phyloP scores from a whole-genome alignment of 129 eudicot species.

The Arctium lappa region DNA sequence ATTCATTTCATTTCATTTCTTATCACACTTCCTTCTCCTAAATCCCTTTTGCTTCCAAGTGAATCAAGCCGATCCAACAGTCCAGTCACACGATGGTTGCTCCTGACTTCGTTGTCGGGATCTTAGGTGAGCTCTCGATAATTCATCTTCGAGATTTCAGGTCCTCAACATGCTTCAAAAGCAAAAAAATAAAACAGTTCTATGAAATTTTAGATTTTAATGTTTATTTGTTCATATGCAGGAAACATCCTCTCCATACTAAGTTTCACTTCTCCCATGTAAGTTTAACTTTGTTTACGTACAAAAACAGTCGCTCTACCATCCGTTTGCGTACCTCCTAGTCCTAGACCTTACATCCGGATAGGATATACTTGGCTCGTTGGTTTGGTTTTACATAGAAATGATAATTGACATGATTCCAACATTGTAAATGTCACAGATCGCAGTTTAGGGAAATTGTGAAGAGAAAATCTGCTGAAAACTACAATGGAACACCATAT shows the following conservation, averaged over 20 bases:
- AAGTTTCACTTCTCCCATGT: slow-evolving; percentile 35
- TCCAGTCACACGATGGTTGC: slow-evolving; percentile 18
- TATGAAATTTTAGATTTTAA: background rate
- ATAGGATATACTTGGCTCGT: background rate
- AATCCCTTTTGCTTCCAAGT: background rate
- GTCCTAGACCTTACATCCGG: background rate
- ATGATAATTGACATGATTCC: background rate
- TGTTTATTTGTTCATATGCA: slow-evolving; percentile 13
- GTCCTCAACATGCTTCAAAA: background rate
- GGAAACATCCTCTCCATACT: slow-evolving; percentile 32
- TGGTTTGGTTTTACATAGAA: background rate
- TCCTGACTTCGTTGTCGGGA: slow-evolving; percentile 27
- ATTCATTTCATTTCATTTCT: slow-evolving; percentile 18
- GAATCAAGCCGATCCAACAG: background rate
- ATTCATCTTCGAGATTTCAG: background rate
- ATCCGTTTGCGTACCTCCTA: background rate
- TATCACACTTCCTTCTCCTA: slow-evolving; percentile 9
- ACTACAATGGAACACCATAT: slow-evolving; percentile 67
- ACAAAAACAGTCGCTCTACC: background rate
- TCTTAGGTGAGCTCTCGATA: slow-evolving; percentile 17
- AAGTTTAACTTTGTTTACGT: slow-evolving; percentile 12
- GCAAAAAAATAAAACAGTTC: background rate
- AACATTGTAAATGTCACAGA: slow-evolving; percentile 25
- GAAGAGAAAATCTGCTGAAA: slow-evolving; percentile 60
- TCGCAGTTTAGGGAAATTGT: slow-evolving; percentile 52